These are phyloP conservation scores for Amborella trichopoda DNA, from an alignment of 164 flowering plant species.

Conservation along the genomic window DNA sequence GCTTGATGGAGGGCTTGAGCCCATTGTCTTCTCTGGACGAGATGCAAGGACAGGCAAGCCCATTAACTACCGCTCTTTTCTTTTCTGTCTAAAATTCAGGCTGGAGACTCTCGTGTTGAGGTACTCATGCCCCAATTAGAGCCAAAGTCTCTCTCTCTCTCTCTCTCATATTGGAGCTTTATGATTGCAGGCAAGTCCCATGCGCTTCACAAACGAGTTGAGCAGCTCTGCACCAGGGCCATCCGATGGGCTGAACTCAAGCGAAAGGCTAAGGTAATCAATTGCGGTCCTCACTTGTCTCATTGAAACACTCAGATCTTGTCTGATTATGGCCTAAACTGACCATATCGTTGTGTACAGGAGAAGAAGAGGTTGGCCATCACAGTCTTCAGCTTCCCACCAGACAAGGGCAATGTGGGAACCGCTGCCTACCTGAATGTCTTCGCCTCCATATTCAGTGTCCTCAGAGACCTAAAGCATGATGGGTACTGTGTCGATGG, in stretches of 20 bases:
- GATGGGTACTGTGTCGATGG: conserved; percentile 90
- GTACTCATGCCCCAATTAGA: no score
- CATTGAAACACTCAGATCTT: not conserved
- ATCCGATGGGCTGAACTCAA: conserved; percentile 89
- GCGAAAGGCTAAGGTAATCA: conserved; percentile 70
- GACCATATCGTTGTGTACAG: conserved; percentile 25
- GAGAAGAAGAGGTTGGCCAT: conserved; percentile 85
- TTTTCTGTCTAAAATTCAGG: not conserved
- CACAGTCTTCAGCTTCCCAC: conserved; percentile 98
- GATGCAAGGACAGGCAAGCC: conserved; percentile 83
- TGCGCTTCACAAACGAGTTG: conserved; percentile 96
- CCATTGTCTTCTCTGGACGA: conserved; percentile 92
- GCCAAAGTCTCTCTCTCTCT: not conserved
- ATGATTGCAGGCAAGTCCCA: conserved; percentile 79
- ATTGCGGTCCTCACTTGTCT: not conserved
- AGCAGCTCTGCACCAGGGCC: conserved; percentile 96
- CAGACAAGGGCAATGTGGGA: conserved; percentile 98
- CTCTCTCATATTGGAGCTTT: not conserved
- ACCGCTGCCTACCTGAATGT: conserved; percentile 98
- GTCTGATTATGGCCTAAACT: not conserved
- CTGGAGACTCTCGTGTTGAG: not conserved
- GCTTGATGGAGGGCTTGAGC: conserved; percentile 99
- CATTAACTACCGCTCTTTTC: no score
- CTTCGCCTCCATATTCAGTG: conserved; percentile 83
- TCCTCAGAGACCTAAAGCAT: conserved; percentile 63